Conservation (phyloP, 2,329 filamentous ascomycete species). For the Talaromyces sp. region DNA sequence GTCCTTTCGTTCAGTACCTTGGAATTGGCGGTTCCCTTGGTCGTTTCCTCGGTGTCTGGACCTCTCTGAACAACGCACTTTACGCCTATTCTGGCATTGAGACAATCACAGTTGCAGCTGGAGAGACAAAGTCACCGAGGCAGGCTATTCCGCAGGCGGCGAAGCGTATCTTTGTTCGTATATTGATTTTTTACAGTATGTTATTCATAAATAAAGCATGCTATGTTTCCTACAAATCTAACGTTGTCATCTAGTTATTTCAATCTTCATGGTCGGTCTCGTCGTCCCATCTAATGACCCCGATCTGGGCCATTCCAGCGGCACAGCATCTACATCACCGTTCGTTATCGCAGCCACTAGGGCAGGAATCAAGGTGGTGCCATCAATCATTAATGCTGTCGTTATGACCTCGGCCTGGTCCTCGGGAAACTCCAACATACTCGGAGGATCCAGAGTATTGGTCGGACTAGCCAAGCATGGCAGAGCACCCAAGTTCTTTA, state of each 20-base stretch:
- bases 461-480: conserved; percentile 64
- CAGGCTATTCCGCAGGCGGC: conserved; percentile 61
- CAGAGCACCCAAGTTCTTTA: conserved; percentile 63
- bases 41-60: conserved; percentile 53
- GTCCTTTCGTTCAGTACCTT: conserved; percentile 51
- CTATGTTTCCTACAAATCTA: not conserved
- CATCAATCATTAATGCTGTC: conserved; percentile 74
- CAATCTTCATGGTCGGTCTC: conserved; percentile 59
- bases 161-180: conserved; percentile 59
- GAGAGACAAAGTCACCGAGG: conserved; percentile 58
- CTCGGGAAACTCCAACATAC: conserved; percentile 74
- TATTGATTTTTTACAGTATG: conserved; percentile 60
- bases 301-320: conserved; percentile 41
- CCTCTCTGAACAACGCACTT: conserved; percentile 43
- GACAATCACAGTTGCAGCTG: conserved; percentile 60
- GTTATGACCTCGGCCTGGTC: conserved; percentile 76
- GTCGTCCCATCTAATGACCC: conserved; percentile 57
- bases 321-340: conserved; percentile 52
- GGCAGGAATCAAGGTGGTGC: conserved; percentile 64
- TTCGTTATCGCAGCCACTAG: conserved; percentile 46
- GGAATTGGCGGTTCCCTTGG: conserved; percentile 45
- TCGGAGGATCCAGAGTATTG: conserved; percentile 67
- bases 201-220: not conserved
- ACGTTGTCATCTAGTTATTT: conserved; percentile 40
- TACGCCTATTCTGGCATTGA: conserved; percentile 51